These are phyloP conservation scores for Babesia ovata DNA, from an alignment of 169 alveolate species.

Conservation along the genomic window DNA sequence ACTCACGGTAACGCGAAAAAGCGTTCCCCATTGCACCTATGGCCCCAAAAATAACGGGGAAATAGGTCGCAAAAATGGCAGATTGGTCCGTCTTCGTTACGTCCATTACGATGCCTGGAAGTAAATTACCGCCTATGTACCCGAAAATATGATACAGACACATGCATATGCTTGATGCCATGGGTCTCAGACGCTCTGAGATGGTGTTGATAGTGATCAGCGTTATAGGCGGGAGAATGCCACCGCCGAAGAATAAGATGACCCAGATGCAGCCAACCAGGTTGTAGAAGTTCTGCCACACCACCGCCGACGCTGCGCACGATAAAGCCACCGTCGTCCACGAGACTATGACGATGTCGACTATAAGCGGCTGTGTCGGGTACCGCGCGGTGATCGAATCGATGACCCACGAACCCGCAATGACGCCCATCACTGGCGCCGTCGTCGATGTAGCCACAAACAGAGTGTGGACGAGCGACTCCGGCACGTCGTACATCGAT, in stretches of 20 bases:
- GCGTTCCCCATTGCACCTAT: conserved; percentile 17
- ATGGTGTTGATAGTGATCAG: conserved; percentile 30
- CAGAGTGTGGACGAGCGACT: conserved; percentile 73
- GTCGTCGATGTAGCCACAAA: conserved; percentile 79
- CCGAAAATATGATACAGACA: conserved; percentile 63
- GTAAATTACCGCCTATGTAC: conserved; percentile 39
- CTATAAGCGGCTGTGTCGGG: conserved; percentile 33
- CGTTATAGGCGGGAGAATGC: conserved; percentile 58
- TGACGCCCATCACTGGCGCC: conserved; percentile 86
- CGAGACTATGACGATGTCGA: conserved; percentile 20
- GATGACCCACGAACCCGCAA: conserved; percentile 83
- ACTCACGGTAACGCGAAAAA: background rate
- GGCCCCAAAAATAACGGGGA: conserved; percentile 16
- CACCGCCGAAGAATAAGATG: conserved; percentile 57
- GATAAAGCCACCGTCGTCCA: conserved; percentile 34
- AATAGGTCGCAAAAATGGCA: conserved; percentile 25
- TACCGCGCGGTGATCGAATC: conserved; percentile 82
- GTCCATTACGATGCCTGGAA: conserved; percentile 61
- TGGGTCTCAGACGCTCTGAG: conserved; percentile 44
- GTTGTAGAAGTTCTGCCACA: conserved; percentile 7
- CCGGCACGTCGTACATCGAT: conserved; percentile 38
- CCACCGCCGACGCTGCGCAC: conserved; percentile 25
- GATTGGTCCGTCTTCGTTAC: conserved; percentile 6
- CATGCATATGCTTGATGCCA: conserved; percentile 59
- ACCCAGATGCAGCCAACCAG: conserved; percentile 35